Conservation (phyloP, 495 filamentous ascomycete genomes). For the Zalerion maritima region DNA sequence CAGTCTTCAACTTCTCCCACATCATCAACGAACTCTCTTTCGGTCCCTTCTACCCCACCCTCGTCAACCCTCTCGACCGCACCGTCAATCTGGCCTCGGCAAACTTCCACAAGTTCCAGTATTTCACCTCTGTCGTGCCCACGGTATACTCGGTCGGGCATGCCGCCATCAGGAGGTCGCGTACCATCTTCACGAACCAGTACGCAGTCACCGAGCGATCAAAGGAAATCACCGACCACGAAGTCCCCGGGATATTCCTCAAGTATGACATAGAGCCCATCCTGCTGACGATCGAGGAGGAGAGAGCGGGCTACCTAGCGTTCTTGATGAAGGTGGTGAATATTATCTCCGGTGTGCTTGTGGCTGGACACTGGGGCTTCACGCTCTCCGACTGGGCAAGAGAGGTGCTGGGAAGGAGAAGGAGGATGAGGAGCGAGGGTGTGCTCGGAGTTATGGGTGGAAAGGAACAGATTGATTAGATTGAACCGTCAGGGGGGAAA, state of each 20-base stretch:
- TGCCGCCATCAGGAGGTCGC: slow-evolving; percentile 16
- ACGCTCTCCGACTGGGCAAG: slow-evolving; percentile 36
- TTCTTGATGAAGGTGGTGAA: slow-evolving; percentile 62
- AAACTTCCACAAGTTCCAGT: slow-evolving; percentile 95
- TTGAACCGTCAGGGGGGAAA: too few relatives aligned
- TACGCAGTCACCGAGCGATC: slow-evolving; percentile 90
- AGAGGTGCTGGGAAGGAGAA: slow-evolving; percentile 31
- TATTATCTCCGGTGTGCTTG: slow-evolving; percentile 43
- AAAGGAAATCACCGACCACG: slow-evolving; percentile 47
- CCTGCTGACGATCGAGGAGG: slow-evolving; percentile 68
- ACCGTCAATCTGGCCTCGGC: slow-evolving; percentile 57
- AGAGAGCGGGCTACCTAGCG: slow-evolving; percentile 54
- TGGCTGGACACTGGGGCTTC: slow-evolving; percentile 47
- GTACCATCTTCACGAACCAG: slow-evolving; percentile 82
- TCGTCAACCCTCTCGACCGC: slow-evolving; percentile 86
- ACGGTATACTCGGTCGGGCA: slow-evolving; percentile 71
- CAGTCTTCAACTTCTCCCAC: slow-evolving; percentile 97
- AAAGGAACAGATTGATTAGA: slow-evolving; percentile 18
- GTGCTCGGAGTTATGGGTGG: slow-evolving; percentile 32
- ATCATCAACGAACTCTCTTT: slow-evolving; percentile 94
- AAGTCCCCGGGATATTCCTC: slow-evolving; percentile 87
- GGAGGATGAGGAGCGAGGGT: slow-evolving; percentile 39
- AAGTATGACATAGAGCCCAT: slow-evolving; percentile 99
- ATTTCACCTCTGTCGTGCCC: slow-evolving; percentile 92
- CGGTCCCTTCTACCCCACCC: slow-evolving; percentile 83